Conservation (phyloP, 768 basidiomycete species). For the Naganishia antarctica region DNA sequence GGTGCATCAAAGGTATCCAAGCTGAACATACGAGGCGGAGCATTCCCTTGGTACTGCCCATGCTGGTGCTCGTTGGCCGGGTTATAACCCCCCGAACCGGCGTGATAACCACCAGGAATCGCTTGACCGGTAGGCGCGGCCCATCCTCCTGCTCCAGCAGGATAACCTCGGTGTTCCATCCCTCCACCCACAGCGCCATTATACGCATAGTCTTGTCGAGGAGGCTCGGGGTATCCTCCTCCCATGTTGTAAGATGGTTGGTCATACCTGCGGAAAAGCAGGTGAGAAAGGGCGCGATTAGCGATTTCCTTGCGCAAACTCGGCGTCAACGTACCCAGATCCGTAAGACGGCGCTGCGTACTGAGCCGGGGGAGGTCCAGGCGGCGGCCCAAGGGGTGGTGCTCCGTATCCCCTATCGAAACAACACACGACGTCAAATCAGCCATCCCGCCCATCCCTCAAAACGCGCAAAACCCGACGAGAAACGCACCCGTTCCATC, state of each 20-base stretch:
- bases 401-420: constrained; percentile 15
- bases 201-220: constrained; percentile 21
- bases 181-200: constrained; percentile 13
- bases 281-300: too few species aligned
- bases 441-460: too few species aligned
- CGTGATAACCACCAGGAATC: constrained; percentile 5
- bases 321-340: neutral
- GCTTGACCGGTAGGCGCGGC: constrained; percentile 22
- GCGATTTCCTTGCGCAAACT: too few species aligned
- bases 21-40: neutral
- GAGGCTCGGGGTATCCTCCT: neutral
- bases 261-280: neutral
- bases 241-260: constrained; percentile 8
- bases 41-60: constrained; percentile 16
- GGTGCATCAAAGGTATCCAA: neutral
- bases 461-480: too few species aligned
- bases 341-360: neutral
- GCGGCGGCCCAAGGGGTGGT: constrained; percentile 20
- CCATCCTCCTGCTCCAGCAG: constrained; percentile 15
- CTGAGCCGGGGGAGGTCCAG: neutral
- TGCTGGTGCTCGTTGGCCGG: neutral
- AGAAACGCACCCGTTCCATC: neutral
- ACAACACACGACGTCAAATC: too few species aligned
- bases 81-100: constrained; percentile 1
- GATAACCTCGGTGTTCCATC: neutral